Evolutionary conservation across 1,139 yeast genomes (phyloP).

Genomic region (Geotrichum phurueaensis): DNA sequence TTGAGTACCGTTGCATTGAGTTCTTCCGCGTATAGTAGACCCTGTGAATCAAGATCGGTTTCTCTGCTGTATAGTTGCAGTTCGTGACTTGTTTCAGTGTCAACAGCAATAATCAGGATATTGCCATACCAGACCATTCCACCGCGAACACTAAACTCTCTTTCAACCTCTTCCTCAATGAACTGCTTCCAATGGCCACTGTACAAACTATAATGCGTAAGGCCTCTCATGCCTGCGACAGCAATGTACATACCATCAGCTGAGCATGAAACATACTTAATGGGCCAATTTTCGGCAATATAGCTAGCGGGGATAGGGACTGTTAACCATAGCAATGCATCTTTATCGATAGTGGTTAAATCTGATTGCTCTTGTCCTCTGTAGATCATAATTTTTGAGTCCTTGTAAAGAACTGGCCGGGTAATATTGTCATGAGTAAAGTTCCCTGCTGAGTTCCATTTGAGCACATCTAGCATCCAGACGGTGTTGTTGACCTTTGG

Average conservation of each 20-base stretch:
- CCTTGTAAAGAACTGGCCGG: conserved; percentile 36
- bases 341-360: conserved; percentile 36
- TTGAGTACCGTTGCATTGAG: conserved; percentile 31
- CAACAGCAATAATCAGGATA: conserved; percentile 35
- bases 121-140: conserved; percentile 42
- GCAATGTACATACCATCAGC: conserved; percentile 41
- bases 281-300: conserved; percentile 40
- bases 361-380: conserved; percentile 39
- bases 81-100: conserved; percentile 30
- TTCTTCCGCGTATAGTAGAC: conserved; percentile 25
- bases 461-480: conserved; percentile 30
- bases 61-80: conserved; percentile 38
- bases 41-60: conserved; percentile 31
- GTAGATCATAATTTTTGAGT: conserved; percentile 36
- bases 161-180: conserved; percentile 34
- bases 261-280: conserved; percentile 35
- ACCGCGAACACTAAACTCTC: conserved; percentile 39
- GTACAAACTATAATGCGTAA: conserved; percentile 37
- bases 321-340: conserved; percentile 38
- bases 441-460: conserved; percentile 33
- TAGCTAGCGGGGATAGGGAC: conserved; percentile 39
- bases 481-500: conserved; percentile 22
- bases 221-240: conserved; percentile 40
- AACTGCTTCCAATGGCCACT: conserved; percentile 41
- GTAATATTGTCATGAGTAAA: conserved; percentile 29